Evolutionary conservation across 139 green algal genomes (phyloP), one percentile per base, ranked within the genome.

Genomic region (Volvox reticuliferus): DNA sequence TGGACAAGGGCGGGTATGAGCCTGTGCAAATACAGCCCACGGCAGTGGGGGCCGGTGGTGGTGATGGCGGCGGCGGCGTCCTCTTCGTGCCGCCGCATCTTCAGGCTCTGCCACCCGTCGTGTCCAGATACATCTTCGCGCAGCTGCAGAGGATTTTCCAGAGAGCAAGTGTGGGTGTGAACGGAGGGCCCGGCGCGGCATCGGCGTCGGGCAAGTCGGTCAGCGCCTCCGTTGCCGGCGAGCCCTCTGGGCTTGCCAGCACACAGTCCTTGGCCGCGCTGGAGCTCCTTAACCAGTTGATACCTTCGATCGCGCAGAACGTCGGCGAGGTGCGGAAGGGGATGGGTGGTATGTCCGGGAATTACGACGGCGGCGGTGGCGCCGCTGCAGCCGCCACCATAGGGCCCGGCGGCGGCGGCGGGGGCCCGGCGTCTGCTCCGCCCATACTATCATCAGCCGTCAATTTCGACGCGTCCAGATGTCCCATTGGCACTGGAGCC

Each of bases 111-210:
- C 86, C 86, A n/a, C 86, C 86, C 1, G 21, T 76, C n/a, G 86
- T 90, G 6, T 30, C 73, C 9, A 33, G 32, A 24, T 90, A 90
- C 73, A 90, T 90, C 6, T 20, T 76, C 6, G 21, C 32, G 1
- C 86, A 90, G 86, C 86, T 90, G 19, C 73, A 76, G 71, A 69
- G 86, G 21, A 75, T 90, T 24, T 90, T 79, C 68, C 67, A 69
- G 36, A 81, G 18, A 3, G 44, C 44, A 9, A 55, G 9, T 55
- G 44, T 55, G 44, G 44, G 44, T 55, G 44, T 55, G 44, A 55
- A 55, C 44, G 44, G 44, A 35, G 16, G 36, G 37, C 5, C 61
- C 19, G 18, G 19, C 12, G 24, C 50, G 79, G 50, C 61, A 21
- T 19, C 32, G 61, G 61, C 61, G 61, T 55, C 44, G 1, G 37